Conservation (phyloP, 192 early-diverging fungal genomes). For the Coemansia sp. region DNA sequence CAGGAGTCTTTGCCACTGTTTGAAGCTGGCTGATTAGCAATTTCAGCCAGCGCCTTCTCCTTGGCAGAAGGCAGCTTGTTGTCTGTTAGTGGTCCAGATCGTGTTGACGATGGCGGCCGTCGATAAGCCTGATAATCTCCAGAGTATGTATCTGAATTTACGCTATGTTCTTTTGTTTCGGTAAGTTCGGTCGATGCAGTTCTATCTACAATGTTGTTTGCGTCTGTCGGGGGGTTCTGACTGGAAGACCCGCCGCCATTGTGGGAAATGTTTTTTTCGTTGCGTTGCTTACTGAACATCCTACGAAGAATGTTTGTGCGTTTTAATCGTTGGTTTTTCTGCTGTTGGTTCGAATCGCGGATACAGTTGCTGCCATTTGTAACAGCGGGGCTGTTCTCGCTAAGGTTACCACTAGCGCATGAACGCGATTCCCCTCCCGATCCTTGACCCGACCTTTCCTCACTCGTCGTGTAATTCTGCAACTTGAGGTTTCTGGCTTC, state of each 20-base stretch:
- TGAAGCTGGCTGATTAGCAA: not conserved
- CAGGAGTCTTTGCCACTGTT: not conserved
- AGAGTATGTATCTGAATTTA: not conserved
- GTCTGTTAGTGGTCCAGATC: not conserved
- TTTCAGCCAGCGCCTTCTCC: not conserved
- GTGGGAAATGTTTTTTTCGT: not conserved
- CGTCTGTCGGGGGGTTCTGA: not conserved
- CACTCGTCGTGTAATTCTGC: no score
- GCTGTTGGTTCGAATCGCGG: not conserved
- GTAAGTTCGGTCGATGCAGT: not conserved
- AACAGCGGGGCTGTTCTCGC: not conserved
- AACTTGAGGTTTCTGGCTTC: no score
- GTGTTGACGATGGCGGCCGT: not conserved
- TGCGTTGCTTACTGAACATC: conserved; percentile 53
- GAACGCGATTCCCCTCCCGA: no score
- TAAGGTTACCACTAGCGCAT: no score
- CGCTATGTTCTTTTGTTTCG: not conserved
- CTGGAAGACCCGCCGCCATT: not conserved
- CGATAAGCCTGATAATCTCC: not conserved
- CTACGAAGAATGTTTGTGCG: conserved; percentile 39
- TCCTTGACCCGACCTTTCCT: no score
- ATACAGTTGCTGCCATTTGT: not conserved
- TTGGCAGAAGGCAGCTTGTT: conserved; percentile 1
- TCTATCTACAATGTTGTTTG: not conserved
- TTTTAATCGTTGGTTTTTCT: conserved; percentile 3